Conservation (phyloP, 768 basidiomycete genomes). For the Tricholoma bakamatsutake region DNA sequence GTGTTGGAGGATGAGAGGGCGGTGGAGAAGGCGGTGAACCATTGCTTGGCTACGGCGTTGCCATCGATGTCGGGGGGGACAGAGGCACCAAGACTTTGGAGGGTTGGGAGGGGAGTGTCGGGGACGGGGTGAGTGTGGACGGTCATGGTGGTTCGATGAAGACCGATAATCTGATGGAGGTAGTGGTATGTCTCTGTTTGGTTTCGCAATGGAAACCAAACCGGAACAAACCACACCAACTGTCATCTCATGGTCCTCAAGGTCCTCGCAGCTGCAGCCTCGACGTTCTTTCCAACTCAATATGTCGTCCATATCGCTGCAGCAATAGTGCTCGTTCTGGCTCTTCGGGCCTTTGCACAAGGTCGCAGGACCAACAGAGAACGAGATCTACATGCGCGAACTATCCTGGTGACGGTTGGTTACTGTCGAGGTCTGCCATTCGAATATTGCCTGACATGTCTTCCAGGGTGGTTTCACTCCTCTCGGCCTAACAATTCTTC, state of each 20-base stretch:
- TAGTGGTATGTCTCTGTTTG: too few relatives aligned
- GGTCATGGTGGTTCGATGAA: neutral
- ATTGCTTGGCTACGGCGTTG: slow-evolving; percentile 16
- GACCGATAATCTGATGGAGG: too few relatives aligned
- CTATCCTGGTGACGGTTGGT: slow-evolving; percentile 66
- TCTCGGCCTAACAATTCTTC: slow-evolving; percentile 60
- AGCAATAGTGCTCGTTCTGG: slow-evolving; percentile 37
- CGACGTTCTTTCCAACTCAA: slow-evolving; percentile 44
- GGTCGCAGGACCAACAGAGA: slow-evolving; percentile 69
- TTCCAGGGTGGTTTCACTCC: slow-evolving; percentile 71
- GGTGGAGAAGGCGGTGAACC: slow-evolving; percentile 20
- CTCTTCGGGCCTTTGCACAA: slow-evolving; percentile 56
- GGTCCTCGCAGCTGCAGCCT: slow-evolving; percentile 32
- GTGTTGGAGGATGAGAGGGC: slow-evolving; percentile 13
- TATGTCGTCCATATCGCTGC: slow-evolving; percentile 52
- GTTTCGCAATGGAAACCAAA: too few relatives aligned
- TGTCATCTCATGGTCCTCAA: slow-evolving; percentile 45
- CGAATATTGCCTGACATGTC: slow-evolving; percentile 3
- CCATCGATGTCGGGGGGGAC: slow-evolving; percentile 17
- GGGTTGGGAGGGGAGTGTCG: slow-evolving; percentile 19
- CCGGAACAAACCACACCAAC: neutral
- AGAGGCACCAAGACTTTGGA: slow-evolving; percentile 20
- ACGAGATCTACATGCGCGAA: slow-evolving; percentile 67
- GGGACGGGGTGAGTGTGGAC: neutral
- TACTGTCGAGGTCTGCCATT: neutral